phyloP scores from a whole-genome alignment of 352 stramenopile species.

The Phytopythium kandeliae region DNA sequence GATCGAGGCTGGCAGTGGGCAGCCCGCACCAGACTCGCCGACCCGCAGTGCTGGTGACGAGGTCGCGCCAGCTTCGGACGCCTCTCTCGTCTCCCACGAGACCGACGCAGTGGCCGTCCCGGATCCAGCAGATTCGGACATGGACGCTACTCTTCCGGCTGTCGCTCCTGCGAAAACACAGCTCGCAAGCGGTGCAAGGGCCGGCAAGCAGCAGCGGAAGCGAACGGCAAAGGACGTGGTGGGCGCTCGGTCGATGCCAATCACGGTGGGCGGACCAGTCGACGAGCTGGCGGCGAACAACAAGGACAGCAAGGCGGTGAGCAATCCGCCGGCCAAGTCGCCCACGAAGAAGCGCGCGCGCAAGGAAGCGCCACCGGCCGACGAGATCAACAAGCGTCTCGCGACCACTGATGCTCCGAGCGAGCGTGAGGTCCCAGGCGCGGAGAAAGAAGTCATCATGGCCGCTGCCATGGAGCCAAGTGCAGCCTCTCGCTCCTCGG shows the following conservation, averaged over 20 bases:
- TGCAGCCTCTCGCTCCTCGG: neutral
- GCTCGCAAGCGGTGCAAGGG: neutral
- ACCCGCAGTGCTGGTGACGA: neutral
- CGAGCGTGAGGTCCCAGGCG: no score
- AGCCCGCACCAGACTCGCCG: conserved; percentile 3
- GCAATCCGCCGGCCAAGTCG: neutral
- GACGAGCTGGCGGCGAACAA: neutral
- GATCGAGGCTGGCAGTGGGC: conserved; percentile 34
- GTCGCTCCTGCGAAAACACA: neutral
- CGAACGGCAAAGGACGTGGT: neutral
- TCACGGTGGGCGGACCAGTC: neutral
- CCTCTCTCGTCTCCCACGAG: neutral
- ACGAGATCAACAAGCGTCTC: neutral
- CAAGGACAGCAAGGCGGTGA: neutral
- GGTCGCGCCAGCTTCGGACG: neutral
- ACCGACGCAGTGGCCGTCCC: conserved; percentile 1
- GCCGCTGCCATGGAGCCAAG: no score
- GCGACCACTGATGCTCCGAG: no score
- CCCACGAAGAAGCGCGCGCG: neutral
- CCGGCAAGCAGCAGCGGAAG: neutral
- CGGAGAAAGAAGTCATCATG: no score
- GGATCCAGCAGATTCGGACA: neutral
- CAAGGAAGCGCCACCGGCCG: neutral
- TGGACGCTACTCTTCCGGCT: neutral
- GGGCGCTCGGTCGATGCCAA: neutral